Base-by-base conservation (phyloP, 331 rosid genomes). In the Pyrus hybrid region DNA sequence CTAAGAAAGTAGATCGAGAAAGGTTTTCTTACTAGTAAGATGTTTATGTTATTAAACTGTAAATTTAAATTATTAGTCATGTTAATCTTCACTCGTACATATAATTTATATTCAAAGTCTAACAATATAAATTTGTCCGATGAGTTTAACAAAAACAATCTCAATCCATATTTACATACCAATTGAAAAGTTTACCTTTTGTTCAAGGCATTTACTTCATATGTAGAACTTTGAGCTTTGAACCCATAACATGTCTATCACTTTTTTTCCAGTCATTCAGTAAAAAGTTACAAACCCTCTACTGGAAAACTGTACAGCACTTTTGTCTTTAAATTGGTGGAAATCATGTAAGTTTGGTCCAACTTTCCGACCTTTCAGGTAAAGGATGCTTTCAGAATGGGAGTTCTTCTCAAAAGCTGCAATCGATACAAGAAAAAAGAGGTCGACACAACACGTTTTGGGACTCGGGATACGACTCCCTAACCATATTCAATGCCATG, bases 391-490 rank as follows among this genome's bases (percentile, higher is more conserved):
- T 53, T 51, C 26, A 65, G 72, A 16, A 18, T 30, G 22, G 25
- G 63, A 69, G 21, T 16, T 9, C 51, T 80, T 63, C 54, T 21
- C n/a, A 68, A 60, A 80, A 68, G 69, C 79, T 84, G 76, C 49
- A 70, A 74, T 41, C 49, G 7, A 57, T 65, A 60, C 56, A 43
- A 63, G 43, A 1, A 37, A 45, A 13, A 47, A 33, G 71, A 74
- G 56, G 67, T 30, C 54, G 28, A 65, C 70, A 70, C 69, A 79
- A 33, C 76, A 66, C 73, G 76, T 45, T 63, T 49, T 41, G 0
- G 13, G 47, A 18, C 20, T 28, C 37, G 51, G 25, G 41, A 13
- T 69, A 25, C 63, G 25, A 32, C 37, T 49, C 66, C 70, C 41
- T 35, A 73, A n/a, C 70, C 56, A 37, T 23, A 54, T 20, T 60